Base-by-base conservation (phyloP, 179 eudicot genomes). In the Corrigiola litoralis region DNA sequence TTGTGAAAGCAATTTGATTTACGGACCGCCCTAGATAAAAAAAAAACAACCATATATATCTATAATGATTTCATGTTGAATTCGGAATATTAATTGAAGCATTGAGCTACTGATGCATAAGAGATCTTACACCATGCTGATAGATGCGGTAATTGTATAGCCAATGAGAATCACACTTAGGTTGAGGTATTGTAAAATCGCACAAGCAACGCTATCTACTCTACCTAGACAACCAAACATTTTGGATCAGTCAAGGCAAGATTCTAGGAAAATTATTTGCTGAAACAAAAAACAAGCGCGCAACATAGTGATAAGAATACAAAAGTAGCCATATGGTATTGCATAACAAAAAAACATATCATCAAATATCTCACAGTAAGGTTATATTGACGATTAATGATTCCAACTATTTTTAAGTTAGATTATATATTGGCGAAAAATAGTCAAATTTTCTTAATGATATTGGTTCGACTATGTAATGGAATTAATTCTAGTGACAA, bases 91-190 rank as follows among this genome's bases (percentile, higher is more conserved):
- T 4, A 60, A 28, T 11, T 32, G 13, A 54, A 48, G 12, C 29
- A 27, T 49, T 16, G 25, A 54, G 49, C 23, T 54, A 0, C 40
- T 25, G 21, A 28, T 36, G n/a, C 18, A 49, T 13, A 29, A 37
- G 2, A 34, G n/a, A n/a, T n/a, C 91, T 71, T 77, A 86, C 88
- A 73, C 86, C 92, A 86, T 86, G 77, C 92, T 84, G 49, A 78
- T 81, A 7, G 92, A 78, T 18, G 92, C 80, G 2, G 92, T 84
- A 52, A 86, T 80, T 4, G 87, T 80, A 66, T 83, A 86, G 61
- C 88, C 92, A 25, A 86, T 67, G 0, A 72, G 64, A 72, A 77
- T 73, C 21, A 87, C 91, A 68, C 71, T 58, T 13, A 81, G 72
- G 61, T 79, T 83, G 56, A 77, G 65, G 73, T 79, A 83, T 41